Percentiles rank a stretch among this genome's conserved stretches.
Evolutionary conservation across 2,329 filamentous ascomycete species (phyloP).

Genomic region (Trichoderma breve): DNA sequence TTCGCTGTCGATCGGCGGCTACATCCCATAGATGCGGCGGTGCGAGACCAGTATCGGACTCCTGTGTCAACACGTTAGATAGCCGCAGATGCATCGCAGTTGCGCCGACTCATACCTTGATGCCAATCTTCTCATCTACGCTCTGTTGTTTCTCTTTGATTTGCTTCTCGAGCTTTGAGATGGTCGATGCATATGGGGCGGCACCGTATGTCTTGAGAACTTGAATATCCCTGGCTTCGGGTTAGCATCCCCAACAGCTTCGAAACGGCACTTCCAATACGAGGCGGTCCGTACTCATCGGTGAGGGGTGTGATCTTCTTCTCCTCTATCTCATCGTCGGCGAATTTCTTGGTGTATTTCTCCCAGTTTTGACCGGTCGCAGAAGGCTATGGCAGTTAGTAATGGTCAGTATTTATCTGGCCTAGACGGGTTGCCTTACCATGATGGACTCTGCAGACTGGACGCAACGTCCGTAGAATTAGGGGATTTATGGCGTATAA

Average conservation of each 20-base stretch:
- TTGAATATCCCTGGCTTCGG: constrained; percentile 79
- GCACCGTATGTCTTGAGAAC: constrained; percentile 98
- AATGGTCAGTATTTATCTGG: neutral
- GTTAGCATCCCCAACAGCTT: constrained; percentile 27
- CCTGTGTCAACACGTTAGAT: constrained; percentile 49
- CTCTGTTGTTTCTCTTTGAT: constrained; percentile 99
- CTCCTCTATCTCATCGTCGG: constrained; percentile 94
- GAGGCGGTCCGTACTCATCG: constrained; percentile 73
- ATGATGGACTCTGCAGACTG: constrained; percentile 39
- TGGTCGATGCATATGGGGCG: constrained; percentile 85
- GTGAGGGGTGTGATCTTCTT: constrained; percentile 98
- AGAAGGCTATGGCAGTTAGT: constrained; percentile 67
- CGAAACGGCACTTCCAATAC: neutral
- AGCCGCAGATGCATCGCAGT: neutral
- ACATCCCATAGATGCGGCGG: constrained; percentile 99
- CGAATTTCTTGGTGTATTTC: constrained; percentile 97
- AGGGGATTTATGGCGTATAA: neutral
- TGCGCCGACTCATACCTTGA: constrained; percentile 56
- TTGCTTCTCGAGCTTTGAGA: constrained; percentile 98
- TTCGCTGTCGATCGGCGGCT: constrained; percentile 94
- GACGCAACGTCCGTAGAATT: constrained; percentile 22
- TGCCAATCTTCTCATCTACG: constrained; percentile 97
- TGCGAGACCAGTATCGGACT: constrained; percentile 97
- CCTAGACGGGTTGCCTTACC: constrained; percentile 31
- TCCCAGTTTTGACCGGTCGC: constrained; percentile 95